Evolutionary conservation across 2,329 filamentous ascomycete species (phyloP).

Genomic region (Penicillium sp.): DNA sequence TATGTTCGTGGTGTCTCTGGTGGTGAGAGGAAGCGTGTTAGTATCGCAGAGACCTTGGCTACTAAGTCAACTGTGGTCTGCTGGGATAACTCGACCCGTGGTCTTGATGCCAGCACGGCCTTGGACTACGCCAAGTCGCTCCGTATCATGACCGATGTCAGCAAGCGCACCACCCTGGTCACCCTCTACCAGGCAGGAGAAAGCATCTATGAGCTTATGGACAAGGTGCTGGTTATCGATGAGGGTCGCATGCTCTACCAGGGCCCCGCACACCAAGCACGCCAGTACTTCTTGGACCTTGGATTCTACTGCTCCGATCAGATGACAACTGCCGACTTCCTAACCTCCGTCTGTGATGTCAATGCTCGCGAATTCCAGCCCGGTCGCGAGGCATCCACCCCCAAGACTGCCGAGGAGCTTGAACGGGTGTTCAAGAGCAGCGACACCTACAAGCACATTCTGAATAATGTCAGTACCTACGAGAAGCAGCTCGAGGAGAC

Average conservation of each 20-base stretch:
- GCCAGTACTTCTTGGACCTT: constrained; percentile 65
- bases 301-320: constrained; percentile 62
- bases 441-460: constrained; percentile 59
- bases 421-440: constrained; percentile 67
- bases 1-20: constrained; percentile 72
- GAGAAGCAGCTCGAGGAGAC: constrained; percentile 59
- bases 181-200: constrained; percentile 72
- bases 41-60: constrained; percentile 74
- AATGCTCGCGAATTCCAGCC: constrained; percentile 67
- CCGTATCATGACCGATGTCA: constrained; percentile 73
- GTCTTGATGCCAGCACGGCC: constrained; percentile 77
- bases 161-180: constrained; percentile 68
- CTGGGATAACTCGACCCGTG: constrained; percentile 79
- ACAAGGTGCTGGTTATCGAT: constrained; percentile 79
- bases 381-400: constrained; percentile 65
- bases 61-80: constrained; percentile 72
- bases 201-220: constrained; percentile 71
- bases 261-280: constrained; percentile 61
- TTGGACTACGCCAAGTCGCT: constrained; percentile 73
- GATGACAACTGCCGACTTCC: constrained; percentile 72
- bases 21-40: constrained; percentile 77
- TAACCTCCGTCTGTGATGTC: constrained; percentile 74
- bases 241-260: constrained; percentile 69
- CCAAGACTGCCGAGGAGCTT: constrained; percentile 69
- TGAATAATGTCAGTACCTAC: constrained; percentile 63